Percentiles rank a stretch among this genome's conserved stretches.
Conservation (phyloP, 2,329 filamentous ascomycete species). For the Chaetothyriales sp. region DNA sequence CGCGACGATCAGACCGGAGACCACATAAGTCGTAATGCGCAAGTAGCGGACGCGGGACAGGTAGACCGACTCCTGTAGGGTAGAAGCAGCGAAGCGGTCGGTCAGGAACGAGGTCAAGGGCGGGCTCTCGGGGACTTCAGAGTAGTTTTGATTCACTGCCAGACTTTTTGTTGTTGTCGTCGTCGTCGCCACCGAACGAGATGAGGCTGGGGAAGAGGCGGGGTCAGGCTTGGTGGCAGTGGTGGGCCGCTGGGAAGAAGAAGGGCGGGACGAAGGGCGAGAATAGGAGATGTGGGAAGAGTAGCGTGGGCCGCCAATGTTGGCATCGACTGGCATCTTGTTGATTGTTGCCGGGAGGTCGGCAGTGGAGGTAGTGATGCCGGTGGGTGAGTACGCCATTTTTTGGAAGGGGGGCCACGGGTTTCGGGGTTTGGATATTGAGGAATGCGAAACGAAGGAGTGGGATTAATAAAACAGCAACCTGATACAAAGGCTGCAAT, state of each 20-base stretch:
- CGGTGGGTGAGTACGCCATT: neutral
- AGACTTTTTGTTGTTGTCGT: neutral
- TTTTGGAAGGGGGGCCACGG: no score
- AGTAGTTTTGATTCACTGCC: neutral
- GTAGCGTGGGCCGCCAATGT: neutral
- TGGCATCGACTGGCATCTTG: neutral
- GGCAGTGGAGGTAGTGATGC: neutral
- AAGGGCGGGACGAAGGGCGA: neutral
- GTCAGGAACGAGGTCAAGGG: slow-evolving; percentile 14
- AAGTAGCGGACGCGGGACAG: slow-evolving; percentile 16
- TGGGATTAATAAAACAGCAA: neutral
- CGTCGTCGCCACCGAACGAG: slow-evolving; percentile 1
- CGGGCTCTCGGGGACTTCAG: slow-evolving; percentile 4
- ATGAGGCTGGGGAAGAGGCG: neutral
- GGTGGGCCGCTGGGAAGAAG: slow-evolving; percentile 3
- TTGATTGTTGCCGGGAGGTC: neutral
- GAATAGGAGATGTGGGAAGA: neutral
- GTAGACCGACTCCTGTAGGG: slow-evolving; percentile 13
- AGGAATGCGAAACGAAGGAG: neutral
- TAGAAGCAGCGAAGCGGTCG: slow-evolving; percentile 13
- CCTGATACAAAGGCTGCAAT: neutral
- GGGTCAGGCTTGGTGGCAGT: neutral
- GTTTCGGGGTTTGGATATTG: no score
- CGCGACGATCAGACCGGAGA: slow-evolving; percentile 23
- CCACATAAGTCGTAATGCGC: slow-evolving; percentile 23